phyloP scores from a whole-genome alignment of 192 early-diverging fungal species.

The Entomortierella parvispora region DNA sequence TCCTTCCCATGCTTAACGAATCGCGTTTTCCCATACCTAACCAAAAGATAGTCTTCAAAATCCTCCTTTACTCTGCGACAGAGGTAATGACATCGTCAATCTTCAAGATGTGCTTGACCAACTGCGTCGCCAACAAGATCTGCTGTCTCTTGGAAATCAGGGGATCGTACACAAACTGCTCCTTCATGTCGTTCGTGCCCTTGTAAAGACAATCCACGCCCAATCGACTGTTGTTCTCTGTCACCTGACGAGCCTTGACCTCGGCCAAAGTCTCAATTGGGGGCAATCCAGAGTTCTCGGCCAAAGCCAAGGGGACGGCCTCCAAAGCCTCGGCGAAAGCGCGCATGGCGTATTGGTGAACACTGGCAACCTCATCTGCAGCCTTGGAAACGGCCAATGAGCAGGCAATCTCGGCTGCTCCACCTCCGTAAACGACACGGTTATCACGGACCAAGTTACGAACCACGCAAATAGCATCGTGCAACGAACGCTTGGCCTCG shows the following conservation, averaged over 20 bases:
- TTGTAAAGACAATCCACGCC: conserved; percentile 97
- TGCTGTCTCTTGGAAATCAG: conserved; percentile 99
- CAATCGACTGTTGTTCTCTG: conserved; percentile 85
- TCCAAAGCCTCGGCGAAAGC: conserved; percentile 97
- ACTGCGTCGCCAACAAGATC: conserved; percentile 96
- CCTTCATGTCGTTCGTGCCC: conserved; percentile 97
- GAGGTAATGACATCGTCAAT: conserved; percentile 81
- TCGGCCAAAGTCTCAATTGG: conserved; percentile 97
- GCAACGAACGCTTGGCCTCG: conserved; percentile 96
- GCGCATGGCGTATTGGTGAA: conserved; percentile 99
- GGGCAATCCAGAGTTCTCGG: conserved; percentile 97
- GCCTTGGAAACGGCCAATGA: conserved; percentile 93
- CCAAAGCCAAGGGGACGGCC: conserved; percentile 90
- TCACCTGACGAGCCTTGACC: conserved; percentile 93
- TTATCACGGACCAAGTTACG: conserved; percentile 97
- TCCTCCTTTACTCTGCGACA: background rate
- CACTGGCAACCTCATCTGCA: conserved; percentile 78
- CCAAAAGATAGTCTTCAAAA: too few relatives aligned
- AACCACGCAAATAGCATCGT: conserved; percentile 99
- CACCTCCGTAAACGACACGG: conserved; percentile 99
- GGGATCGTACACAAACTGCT: conserved; percentile 98
- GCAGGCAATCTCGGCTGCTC: conserved; percentile 96
- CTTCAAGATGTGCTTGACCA: conserved; percentile 99
- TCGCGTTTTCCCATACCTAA: too few relatives aligned
- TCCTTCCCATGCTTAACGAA: too few relatives aligned